phyloP scores from a whole-genome alignment of 257 asterid genomes.

The Fraxinus anomala region DNA sequence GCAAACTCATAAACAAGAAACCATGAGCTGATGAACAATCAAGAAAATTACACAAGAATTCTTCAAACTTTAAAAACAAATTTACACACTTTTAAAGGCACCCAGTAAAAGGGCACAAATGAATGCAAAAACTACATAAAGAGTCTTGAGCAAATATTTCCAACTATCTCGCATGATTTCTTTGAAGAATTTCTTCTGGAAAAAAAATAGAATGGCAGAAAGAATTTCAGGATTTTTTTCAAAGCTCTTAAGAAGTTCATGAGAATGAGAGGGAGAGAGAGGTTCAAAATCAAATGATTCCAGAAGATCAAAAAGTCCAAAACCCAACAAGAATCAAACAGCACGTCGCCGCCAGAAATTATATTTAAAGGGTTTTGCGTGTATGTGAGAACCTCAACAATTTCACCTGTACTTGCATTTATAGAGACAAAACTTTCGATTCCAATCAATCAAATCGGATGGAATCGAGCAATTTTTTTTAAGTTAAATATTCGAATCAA shows the following conservation, averaged over 20 bases:
- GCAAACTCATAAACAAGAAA: conserved; percentile 30
- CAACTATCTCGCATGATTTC: conserved; percentile 48
- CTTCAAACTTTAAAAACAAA: neutral
- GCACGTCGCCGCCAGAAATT: conserved; percentile 11
- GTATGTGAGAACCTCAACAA: neutral
- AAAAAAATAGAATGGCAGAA: neutral
- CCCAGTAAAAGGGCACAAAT: conserved; percentile 72
- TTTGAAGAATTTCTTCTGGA: neutral
- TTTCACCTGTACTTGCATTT: neutral
- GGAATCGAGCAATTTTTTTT: too few species aligned
- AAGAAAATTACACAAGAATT: neutral
- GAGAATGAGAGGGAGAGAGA: conserved; percentile 8
- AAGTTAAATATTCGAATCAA: too few species aligned
- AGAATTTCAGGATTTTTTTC: neutral
- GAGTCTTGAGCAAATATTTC: conserved; percentile 44
- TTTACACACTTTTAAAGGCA: conserved; percentile 69
- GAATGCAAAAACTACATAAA: conserved; percentile 68
- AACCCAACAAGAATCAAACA: conserved; percentile 16
- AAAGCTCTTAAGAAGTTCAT: conserved; percentile 4
- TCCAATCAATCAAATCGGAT: too few species aligned
- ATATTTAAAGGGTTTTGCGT: neutral
- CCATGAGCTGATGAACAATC: neutral
- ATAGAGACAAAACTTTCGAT: too few species aligned
- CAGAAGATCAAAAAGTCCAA: conserved; percentile 7
- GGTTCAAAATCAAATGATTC: neutral